phyloP scores from a whole-genome alignment of 129 eudicot genomes.

The Smallanthus sonchifolius region DNA sequence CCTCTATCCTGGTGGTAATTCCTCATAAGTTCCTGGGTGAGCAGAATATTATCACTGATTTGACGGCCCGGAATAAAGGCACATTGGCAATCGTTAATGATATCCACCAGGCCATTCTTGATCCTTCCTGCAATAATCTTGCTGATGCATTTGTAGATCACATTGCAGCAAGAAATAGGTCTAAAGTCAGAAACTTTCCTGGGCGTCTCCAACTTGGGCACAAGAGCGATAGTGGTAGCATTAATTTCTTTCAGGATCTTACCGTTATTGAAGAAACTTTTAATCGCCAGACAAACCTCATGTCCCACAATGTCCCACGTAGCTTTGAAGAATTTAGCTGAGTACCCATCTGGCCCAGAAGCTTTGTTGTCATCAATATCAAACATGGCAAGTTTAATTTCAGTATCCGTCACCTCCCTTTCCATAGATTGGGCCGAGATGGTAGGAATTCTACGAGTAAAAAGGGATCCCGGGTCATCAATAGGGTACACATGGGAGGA shows the following conservation, averaged over 20 bases:
- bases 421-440: neutral
- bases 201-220: neutral
- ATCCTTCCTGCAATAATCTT: neutral
- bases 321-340: neutral
- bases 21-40: neutral
- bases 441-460: neutral
- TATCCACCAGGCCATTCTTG: neutral
- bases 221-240: neutral
- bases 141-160: neutral
- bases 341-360: neutral
- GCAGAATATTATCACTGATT: neutral
- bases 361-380: neutral
- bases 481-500: neutral
- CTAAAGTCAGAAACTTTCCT: neutral
- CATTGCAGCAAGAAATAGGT: neutral
- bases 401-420: neutral
- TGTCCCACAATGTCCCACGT: neutral
- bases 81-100: neutral
- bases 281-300: neutral
- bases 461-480: neutral
- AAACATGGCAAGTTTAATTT: neutral
- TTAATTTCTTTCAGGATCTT: neutral
- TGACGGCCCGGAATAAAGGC: neutral
- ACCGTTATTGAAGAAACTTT: neutral
- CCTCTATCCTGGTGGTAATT: neutral